Evolutionary conservation across 768 basidiomycete genomes (phyloP), one percentile per base, ranked within the genome.

Genomic region (Grammothele lineata): DNA sequence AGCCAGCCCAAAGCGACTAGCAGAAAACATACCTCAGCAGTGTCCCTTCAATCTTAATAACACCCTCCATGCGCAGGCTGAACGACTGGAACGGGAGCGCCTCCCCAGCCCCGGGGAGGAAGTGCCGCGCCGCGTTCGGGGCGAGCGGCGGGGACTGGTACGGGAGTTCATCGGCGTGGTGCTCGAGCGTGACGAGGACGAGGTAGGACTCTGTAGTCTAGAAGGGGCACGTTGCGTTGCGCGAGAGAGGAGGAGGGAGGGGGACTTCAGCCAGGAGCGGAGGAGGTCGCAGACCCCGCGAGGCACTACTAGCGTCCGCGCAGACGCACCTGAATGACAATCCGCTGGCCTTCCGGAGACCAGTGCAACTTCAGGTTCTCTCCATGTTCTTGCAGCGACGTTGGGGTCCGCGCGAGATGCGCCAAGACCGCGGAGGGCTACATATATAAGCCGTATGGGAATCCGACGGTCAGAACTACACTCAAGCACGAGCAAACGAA

Each of bases 181-280:
- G 78, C 40, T 80, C 76, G 26, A 92, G 75, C 5, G 76, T 74
- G 33, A 92, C 71, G 37, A 92, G 72, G 11, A 96, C 81, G 21
- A 96, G 72, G 63, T 83, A 85, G 2, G 90, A 92, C 43, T 78
- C 73, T 5, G 83, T 76, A 0, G 93, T 95, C 92, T 95, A 58
- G 26, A 11, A n/a, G n/a, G n/a, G n/a, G n/a, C n/a, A n/a, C n/a
- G n/a, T n/a, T 5, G 36, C 25, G 26, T 2, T 25, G 1, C 18
- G 26, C n/a, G n/a, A n/a, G n/a, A n/a, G n/a, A n/a, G n/a, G n/a
- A n/a, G n/a, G n/a, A n/a, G n/a, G n/a, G n/a, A n/a, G n/a, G n/a
- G n/a, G n/a, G n/a, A n/a, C n/a, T n/a, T n/a, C n/a, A n/a, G n/a
- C n/a, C n/a, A n/a, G n/a, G n/a, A n/a, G n/a, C n/a, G n/a, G n/a